A percentile compares a stretch with the other conserved stretches of the same genome.
Evolutionary conservation across 306 rosid genomes (phyloP).

Genomic region (Fragaria vesca): DNA sequence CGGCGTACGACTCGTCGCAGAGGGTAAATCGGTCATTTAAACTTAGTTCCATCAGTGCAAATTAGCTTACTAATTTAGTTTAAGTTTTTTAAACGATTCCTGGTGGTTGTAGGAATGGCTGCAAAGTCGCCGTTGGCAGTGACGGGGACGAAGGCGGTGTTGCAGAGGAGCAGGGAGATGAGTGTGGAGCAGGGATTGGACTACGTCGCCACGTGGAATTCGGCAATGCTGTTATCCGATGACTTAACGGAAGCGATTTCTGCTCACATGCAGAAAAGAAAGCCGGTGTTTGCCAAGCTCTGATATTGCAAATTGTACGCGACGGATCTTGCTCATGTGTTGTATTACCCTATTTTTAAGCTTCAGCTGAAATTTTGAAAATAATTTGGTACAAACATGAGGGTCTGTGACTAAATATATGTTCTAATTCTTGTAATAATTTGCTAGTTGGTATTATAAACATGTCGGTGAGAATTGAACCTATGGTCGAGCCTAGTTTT

Average conservation of each 20-base stretch:
- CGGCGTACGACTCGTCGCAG: constrained; percentile 46
- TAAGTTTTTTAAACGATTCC: neutral
- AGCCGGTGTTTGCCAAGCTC: constrained; percentile 70
- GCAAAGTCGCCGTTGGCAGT: constrained; percentile 72
- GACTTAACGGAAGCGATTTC: constrained; percentile 63
- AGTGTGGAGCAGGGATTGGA: constrained; percentile 77
- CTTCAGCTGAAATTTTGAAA: neutral
- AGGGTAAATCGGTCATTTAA: constrained; percentile 36
- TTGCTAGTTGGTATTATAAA: neutral
- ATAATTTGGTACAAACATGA: neutral
- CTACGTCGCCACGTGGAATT: constrained; percentile 79
- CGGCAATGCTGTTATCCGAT: constrained; percentile 57
- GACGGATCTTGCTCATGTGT: neutral
- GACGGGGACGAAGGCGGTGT: constrained; percentile 73
- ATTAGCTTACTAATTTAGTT: neutral
- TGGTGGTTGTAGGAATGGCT: constrained; percentile 53
- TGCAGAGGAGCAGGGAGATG: constrained; percentile 71
- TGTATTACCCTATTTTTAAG: too few species aligned
- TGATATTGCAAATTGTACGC: constrained; percentile 21
- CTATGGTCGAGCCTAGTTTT: too few species aligned
- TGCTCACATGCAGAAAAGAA: constrained; percentile 54
- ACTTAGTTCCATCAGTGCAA: too few species aligned
- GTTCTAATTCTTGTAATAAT: neutral
- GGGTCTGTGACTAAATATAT: neutral
- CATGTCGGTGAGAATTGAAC: too few species aligned